phyloP scores from a whole-genome alignment of 83 land plant genomes.

The Isoetes engelmannii region DNA sequence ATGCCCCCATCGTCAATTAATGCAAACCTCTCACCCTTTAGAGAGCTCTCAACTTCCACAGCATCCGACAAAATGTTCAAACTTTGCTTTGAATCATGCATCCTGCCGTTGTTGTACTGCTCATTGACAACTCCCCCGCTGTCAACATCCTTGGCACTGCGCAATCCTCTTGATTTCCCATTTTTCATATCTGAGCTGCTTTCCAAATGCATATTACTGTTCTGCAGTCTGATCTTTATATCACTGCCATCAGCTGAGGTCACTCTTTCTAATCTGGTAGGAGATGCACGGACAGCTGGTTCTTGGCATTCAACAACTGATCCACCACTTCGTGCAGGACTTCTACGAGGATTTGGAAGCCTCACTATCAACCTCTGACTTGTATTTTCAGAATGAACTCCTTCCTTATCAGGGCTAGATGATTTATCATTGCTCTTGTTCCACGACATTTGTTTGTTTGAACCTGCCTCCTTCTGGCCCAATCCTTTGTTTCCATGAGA shows the following conservation, averaged over 20 bases:
- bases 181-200: too few species aligned
- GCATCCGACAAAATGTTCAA: too few species aligned
- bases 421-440: conserved; percentile 30
- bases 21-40: neutral
- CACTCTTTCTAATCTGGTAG: too few species aligned
- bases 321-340: conserved; percentile 48
- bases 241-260: too few species aligned
- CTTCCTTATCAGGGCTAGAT: conserved; percentile 38
- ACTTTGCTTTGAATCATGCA: too few species aligned
- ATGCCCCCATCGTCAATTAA: conserved; percentile 25
- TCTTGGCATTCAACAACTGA: conserved; percentile 35
- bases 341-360: conserved; percentile 57
- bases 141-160: too few species aligned
- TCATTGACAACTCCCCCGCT: too few species aligned
- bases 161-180: too few species aligned
- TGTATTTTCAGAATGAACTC: conserved; percentile 29
- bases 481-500: conserved; percentile 27
- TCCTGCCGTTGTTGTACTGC: too few species aligned
- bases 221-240: too few species aligned
- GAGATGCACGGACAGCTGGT: neutral
- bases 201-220: too few species aligned
- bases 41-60: too few species aligned
- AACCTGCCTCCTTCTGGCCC: conserved; percentile 34
- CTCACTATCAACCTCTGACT: conserved; percentile 59
- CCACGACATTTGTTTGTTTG: conserved; percentile 24